These are phyloP conservation scores for Lachnellula willkommii DNA, from an alignment of 2,329 filamentous ascomycete species.

Conservation along the genomic window DNA sequence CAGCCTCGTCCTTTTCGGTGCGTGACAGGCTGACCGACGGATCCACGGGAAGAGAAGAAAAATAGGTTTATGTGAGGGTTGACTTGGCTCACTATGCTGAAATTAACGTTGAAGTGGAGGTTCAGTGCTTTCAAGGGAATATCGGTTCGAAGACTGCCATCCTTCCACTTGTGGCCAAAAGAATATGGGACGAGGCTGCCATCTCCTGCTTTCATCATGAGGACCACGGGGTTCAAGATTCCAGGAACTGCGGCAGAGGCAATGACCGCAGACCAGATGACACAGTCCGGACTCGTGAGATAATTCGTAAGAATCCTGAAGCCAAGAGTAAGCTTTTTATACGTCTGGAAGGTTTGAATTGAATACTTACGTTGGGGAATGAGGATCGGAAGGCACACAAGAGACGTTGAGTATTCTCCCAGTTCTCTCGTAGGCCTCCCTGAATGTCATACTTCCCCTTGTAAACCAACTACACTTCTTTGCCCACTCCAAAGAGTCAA, in stretches of 20 bases:
- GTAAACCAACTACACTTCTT: slow-evolving; percentile 83
- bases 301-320: slow-evolving; percentile 88
- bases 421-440: slow-evolving; percentile 88
- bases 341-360: neutral
- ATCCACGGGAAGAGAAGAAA: slow-evolving; percentile 92
- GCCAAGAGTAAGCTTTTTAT: slow-evolving; percentile 29
- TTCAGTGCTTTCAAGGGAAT: slow-evolving; percentile 93
- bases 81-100: slow-evolving; percentile 81
- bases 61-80: slow-evolving; percentile 98
- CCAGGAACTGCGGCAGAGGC: slow-evolving; percentile 94
- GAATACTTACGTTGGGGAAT: slow-evolving; percentile 57
- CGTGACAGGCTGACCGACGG: slow-evolving; percentile 87
- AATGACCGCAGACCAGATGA: slow-evolving; percentile 95
- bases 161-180: slow-evolving; percentile 99
- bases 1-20: slow-evolving; percentile 90
- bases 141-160: slow-evolving; percentile 88
- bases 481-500: slow-evolving; percentile 92
- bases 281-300: slow-evolving; percentile 89
- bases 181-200: slow-evolving; percentile 82
- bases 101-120: slow-evolving; percentile 97
- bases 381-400: slow-evolving; percentile 91
- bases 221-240: slow-evolving; percentile 89
- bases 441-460: slow-evolving; percentile 85
- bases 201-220: slow-evolving; percentile 80
- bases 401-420: slow-evolving; percentile 93